A percentile compares a stretch with the other conserved stretches of the same genome.
These are phyloP conservation scores for Saccharomyces hybrid DNA, from an alignment of 1,139 yeast species.

Conservation along the genomic window DNA sequence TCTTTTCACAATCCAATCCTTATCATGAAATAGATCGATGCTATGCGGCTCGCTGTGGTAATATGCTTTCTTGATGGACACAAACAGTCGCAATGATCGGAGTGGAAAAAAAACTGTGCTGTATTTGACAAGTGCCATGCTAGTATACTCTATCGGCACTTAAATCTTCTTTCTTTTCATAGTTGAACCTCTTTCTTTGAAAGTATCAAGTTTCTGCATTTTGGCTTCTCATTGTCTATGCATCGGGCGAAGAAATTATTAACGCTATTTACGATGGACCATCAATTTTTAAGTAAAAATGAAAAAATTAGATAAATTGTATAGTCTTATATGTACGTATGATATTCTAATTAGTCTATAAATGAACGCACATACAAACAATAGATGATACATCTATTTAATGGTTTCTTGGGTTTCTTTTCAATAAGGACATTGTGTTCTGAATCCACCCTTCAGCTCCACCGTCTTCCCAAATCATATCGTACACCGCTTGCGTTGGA, in stretches of 20 bases:
- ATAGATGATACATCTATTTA: conserved; percentile 5
- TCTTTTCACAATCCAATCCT: conserved; percentile 14
- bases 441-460: conserved; percentile 92
- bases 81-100: background rate
- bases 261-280: background rate
- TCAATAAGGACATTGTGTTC: conserved; percentile 60
- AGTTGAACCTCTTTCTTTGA: background rate
- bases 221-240: background rate
- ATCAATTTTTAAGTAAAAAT: background rate
- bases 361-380: background rate
- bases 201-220: background rate
- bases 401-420: conserved; percentile 28
- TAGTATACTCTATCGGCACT: background rate
- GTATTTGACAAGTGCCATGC: background rate
- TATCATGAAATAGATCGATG: conserved; percentile 5
- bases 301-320: background rate
- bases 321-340: background rate
- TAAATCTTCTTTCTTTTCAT: background rate
- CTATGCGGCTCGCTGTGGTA: background rate
- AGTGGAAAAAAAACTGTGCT: background rate
- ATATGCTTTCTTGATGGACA: background rate
- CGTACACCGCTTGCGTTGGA: conserved; percentile 40
- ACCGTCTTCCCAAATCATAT: conserved; percentile 62
- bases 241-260: background rate
- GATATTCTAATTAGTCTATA: background rate